Conservation (phyloP, 768 basidiomycete species). For the Lentinula boryana region DNA sequence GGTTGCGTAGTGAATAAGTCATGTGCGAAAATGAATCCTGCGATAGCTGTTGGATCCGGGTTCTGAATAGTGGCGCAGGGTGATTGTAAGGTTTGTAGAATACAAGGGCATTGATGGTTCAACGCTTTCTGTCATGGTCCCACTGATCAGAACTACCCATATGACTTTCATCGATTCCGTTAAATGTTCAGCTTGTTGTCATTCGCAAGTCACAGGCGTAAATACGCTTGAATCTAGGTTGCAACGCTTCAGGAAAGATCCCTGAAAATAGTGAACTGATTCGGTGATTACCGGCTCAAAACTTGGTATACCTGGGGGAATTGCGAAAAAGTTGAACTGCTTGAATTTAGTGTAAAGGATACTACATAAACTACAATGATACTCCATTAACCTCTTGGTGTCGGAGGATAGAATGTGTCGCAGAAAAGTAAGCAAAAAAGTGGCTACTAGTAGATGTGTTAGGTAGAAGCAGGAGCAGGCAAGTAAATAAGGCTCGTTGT, state of each 20-base stretch:
- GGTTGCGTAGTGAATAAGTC: background rate
- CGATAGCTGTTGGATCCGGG: background rate
- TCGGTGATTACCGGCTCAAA: no score
- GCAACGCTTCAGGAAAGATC: no score
- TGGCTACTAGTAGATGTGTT: background rate
- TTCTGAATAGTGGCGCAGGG: background rate
- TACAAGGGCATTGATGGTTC: background rate
- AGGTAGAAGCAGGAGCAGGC: background rate
- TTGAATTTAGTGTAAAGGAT: background rate
- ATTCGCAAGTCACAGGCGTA: no score
- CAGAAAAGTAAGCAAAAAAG: background rate
- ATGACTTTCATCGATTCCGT: no score
- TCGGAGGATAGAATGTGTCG: background rate
- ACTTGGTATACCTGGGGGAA: no score
- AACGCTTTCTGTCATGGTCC: no score
- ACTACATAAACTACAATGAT: background rate
- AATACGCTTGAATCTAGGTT: no score
- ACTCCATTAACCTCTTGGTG: background rate
- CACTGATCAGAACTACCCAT: no score
- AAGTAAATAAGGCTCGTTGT: background rate
- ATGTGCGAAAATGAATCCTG: background rate
- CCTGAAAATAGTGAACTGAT: no score
- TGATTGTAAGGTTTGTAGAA: background rate
- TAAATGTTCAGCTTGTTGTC: no score
- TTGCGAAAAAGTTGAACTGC: background rate